phyloP scores from a whole-genome alignment of 2,329 filamentous ascomycete genomes.

The Penicillium sp. region DNA sequence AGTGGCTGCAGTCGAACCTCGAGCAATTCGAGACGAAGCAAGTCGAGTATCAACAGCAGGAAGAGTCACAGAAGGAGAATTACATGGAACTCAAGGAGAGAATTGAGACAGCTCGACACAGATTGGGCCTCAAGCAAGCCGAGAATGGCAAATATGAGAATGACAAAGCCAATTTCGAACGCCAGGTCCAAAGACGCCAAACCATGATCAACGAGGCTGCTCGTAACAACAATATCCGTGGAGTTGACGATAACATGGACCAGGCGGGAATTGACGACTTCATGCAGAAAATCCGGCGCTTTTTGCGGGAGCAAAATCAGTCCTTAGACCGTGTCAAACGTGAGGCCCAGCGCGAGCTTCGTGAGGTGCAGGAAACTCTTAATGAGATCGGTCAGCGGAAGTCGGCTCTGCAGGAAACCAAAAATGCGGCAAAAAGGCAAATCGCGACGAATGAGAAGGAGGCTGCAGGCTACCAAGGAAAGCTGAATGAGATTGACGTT shows the following conservation, averaged over 20 bases:
- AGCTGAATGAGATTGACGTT: slow-evolving; percentile 74
- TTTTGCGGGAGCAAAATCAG: slow-evolving; percentile 77
- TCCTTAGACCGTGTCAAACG: slow-evolving; percentile 76
- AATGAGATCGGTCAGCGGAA: slow-evolving; percentile 76
- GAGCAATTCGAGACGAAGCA: slow-evolving; percentile 80
- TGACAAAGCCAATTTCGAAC: slow-evolving; percentile 84
- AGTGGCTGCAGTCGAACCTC: slow-evolving; percentile 72
- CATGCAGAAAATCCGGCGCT: slow-evolving; percentile 75
- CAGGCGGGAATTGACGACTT: slow-evolving; percentile 77
- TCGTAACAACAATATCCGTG: slow-evolving; percentile 76
- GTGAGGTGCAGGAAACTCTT: slow-evolving; percentile 73
- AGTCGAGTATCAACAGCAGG: slow-evolving; percentile 66
- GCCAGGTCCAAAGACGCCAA: slow-evolving; percentile 73
- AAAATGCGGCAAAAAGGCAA: slow-evolving; percentile 73
- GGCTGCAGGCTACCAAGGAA: slow-evolving; percentile 67
- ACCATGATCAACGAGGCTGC: slow-evolving; percentile 80
- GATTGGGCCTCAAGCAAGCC: slow-evolving; percentile 49
- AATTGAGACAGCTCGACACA: slow-evolving; percentile 55
- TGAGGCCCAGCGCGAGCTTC: slow-evolving; percentile 75
- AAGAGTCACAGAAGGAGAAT: slow-evolving; percentile 65
- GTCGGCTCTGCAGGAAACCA: slow-evolving; percentile 74
- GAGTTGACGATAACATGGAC: slow-evolving; percentile 79
- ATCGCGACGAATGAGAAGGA: slow-evolving; percentile 77
- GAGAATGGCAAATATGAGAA: slow-evolving; percentile 76
- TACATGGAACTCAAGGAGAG: slow-evolving; percentile 68